Percentiles rank a stretch among this genome's conserved stretches.
Evolutionary conservation across 805 yeast genomes (phyloP).

Genomic region (Yarrowia bubula): DNA sequence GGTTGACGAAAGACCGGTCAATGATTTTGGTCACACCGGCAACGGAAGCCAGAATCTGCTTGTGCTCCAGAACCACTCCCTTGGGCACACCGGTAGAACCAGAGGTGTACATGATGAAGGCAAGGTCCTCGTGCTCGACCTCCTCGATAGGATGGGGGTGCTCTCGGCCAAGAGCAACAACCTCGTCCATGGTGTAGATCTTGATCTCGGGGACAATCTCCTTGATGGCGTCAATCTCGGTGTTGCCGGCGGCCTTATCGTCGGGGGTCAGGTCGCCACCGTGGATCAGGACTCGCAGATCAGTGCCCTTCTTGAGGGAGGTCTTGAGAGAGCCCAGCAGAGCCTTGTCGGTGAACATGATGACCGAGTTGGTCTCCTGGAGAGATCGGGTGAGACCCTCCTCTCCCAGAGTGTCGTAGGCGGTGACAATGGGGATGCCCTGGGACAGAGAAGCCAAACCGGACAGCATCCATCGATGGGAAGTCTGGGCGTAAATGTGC

Average conservation of each 20-base stretch:
- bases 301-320: constrained; percentile 64
- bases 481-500: constrained; percentile 86
- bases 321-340: constrained; percentile 63
- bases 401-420: constrained; percentile 93
- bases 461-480: constrained; percentile 86
- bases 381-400: constrained; percentile 77
- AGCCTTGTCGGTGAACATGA: constrained; percentile 79
- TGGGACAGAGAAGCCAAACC: constrained; percentile 77
- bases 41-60: constrained; percentile 74
- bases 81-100: constrained; percentile 85
- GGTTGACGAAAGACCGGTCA: constrained; percentile 49
- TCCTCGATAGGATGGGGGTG: constrained; percentile 45
- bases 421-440: constrained; percentile 84
- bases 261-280: constrained; percentile 57
- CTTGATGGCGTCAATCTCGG: constrained; percentile 51
- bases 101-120: constrained; percentile 84
- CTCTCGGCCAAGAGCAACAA: constrained; percentile 60
- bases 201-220: constrained; percentile 74
- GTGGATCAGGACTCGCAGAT: constrained; percentile 69
- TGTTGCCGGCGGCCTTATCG: constrained; percentile 59
- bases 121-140: constrained; percentile 57
- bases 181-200: constrained; percentile 63
- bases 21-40: constrained; percentile 76
- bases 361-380: constrained; percentile 73
- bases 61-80: constrained; percentile 71